A percentile compares a stretch with the other conserved stretches of the same genome.
Evolutionary conservation across 345 rosid genomes (phyloP).

Genomic region (Aquilaria malaccensis): DNA sequence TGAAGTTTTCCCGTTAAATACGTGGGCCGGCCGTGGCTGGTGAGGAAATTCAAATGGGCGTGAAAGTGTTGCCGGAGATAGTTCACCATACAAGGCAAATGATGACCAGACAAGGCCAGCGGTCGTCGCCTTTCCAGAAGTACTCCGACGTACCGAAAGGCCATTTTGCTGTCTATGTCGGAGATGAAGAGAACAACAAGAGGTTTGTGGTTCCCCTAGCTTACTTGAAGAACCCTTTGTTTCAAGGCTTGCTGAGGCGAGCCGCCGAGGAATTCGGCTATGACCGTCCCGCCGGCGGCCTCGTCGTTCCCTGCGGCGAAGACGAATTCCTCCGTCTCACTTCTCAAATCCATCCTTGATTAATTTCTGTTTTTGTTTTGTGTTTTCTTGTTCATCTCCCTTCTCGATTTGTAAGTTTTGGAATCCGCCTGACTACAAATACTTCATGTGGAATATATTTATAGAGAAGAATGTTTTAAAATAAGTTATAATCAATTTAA

Average conservation of each 20-base stretch:
- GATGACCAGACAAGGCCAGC: neutral
- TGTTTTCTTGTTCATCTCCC: too few species aligned
- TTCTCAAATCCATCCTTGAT: neutral
- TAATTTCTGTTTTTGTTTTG: neutral
- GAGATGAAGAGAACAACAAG: neutral
- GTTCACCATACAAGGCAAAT: neutral
- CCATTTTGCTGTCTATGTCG: slow-evolving; percentile 4
- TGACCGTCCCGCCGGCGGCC: neutral
- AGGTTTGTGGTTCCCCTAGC: slow-evolving; percentile 6
- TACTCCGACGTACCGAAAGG: slow-evolving; percentile 2
- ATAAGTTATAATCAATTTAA: too few species aligned
- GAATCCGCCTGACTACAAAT: too few species aligned
- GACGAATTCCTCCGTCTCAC: neutral
- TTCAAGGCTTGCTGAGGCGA: neutral
- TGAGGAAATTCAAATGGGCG: too few species aligned
- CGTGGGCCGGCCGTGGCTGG: too few species aligned
- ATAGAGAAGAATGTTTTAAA: too few species aligned
- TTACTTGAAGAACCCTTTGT: slow-evolving; percentile 1
- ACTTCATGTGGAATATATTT: too few species aligned
- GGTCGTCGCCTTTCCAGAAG: neutral
- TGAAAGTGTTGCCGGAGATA: neutral
- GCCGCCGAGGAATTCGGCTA: neutral
- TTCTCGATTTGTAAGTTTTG: too few species aligned
- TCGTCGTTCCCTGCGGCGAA: slow-evolving; percentile 2
- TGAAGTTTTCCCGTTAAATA: too few species aligned